These are phyloP conservation scores for Suhomyces bokatorum DNA, from an alignment of 1,139 yeast species.

Conservation along the genomic window DNA sequence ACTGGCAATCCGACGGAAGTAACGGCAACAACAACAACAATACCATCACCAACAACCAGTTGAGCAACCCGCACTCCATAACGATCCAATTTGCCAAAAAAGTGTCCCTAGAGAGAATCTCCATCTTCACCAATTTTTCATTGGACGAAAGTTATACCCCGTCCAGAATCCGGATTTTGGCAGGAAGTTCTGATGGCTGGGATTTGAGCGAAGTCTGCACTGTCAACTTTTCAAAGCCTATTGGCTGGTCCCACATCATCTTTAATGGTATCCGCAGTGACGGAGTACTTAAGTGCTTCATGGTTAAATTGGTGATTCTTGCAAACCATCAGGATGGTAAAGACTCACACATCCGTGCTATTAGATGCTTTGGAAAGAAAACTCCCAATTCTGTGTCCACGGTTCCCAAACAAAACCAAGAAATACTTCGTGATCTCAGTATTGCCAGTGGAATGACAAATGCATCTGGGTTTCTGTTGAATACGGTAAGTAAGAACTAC, in stretches of 20 bases:
- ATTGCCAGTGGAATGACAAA: slow-evolving; percentile 21
- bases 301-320: slow-evolving; percentile 65
- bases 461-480: slow-evolving; percentile 34
- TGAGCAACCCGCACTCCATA: slow-evolving; percentile 79
- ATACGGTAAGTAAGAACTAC: slow-evolving; percentile 18
- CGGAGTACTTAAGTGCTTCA: slow-evolving; percentile 69
- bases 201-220: slow-evolving; percentile 76
- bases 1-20: slow-evolving; percentile 95
- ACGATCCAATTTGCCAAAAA: slow-evolving; percentile 80
- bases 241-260: slow-evolving; percentile 82
- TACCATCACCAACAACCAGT: slow-evolving; percentile 34
- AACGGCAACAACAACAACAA: slow-evolving; percentile 24
- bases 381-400: slow-evolving; percentile 14
- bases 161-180: slow-evolving; percentile 62
- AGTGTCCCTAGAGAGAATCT: slow-evolving; percentile 68
- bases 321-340: slow-evolving; percentile 95
- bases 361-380: slow-evolving; percentile 54
- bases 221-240: slow-evolving; percentile 66
- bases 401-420: slow-evolving; percentile 12
- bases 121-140: slow-evolving; percentile 65
- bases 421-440: slow-evolving; percentile 32
- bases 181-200: slow-evolving; percentile 82
- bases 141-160: slow-evolving; percentile 95
- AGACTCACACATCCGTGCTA: slow-evolving; percentile 85
- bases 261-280: slow-evolving; percentile 62